phyloP scores from a whole-genome alignment of 768 basidiomycete genomes.

The Hortiboletus flavorubellus region DNA sequence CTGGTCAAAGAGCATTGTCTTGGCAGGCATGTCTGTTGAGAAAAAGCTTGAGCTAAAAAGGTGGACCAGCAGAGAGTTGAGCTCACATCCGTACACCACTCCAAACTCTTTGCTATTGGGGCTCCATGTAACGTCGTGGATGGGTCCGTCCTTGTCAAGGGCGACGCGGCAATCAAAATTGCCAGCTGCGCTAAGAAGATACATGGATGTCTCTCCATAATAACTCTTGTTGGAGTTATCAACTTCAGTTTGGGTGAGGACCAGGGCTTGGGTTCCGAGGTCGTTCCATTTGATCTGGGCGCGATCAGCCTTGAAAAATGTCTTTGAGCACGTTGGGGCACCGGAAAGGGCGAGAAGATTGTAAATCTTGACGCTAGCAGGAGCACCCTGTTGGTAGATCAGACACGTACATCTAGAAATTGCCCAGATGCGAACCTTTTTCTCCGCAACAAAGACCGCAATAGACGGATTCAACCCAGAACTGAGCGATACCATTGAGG shows the following conservation, averaged over 20 bases:
- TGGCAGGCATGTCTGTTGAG: slow-evolving; percentile 86
- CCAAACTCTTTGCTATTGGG: slow-evolving; percentile 96
- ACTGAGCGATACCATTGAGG: slow-evolving; percentile 72
- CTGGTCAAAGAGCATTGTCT: slow-evolving; percentile 87
- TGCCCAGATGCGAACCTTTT: slow-evolving; percentile 56
- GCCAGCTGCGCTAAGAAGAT: slow-evolving; percentile 87
- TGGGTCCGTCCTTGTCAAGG: slow-evolving; percentile 94
- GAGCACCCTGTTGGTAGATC: slow-evolving; percentile 58
- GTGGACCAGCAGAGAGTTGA: not conserved
- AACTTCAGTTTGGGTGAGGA: slow-evolving; percentile 94
- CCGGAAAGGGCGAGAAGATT: slow-evolving; percentile 58
- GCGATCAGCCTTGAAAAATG: slow-evolving; percentile 94
- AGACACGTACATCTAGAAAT: not conserved
- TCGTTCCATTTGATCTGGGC: slow-evolving; percentile 95
- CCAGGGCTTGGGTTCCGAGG: slow-evolving; percentile 86
- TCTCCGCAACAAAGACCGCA: slow-evolving; percentile 93
- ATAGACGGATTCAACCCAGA: slow-evolving; percentile 83
- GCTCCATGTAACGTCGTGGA: slow-evolving; percentile 95
- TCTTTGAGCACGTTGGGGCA: slow-evolving; percentile 81
- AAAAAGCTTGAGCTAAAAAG: not conserved
- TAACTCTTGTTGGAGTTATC: slow-evolving; percentile 97
- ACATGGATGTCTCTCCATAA: slow-evolving; percentile 96
- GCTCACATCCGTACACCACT: slow-evolving; percentile 94
- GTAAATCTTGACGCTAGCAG: slow-evolving; percentile 84
- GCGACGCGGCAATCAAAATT: slow-evolving; percentile 89